These are phyloP conservation scores for Cenococcum geophilum DNA, from an alignment of 495 filamentous ascomycete species.

Conservation along the genomic window DNA sequence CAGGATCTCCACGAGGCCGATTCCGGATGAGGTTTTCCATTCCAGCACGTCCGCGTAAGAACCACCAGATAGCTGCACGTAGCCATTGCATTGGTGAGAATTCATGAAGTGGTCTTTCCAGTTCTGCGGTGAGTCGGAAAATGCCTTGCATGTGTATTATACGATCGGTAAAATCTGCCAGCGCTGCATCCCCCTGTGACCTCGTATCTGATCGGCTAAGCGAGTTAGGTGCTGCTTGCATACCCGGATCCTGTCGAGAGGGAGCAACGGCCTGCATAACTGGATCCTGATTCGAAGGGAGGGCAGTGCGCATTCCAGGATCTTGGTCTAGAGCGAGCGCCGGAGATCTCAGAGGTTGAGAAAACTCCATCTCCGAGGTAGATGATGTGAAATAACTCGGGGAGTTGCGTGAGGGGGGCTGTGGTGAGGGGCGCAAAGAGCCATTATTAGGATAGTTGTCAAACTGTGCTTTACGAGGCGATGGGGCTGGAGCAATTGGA, in stretches of 20 bases:
- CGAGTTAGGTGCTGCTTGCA: background rate
- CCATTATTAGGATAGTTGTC: background rate
- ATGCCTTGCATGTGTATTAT: conserved; percentile 60
- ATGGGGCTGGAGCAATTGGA: background rate
- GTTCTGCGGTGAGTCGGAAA: conserved; percentile 65
- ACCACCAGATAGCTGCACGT: conserved; percentile 78
- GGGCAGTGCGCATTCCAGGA: background rate
- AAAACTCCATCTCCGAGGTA: background rate
- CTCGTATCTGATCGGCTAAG: conserved; percentile 25
- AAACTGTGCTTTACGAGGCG: background rate
- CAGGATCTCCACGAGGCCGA: conserved; percentile 41
- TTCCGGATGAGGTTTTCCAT: conserved; percentile 65
- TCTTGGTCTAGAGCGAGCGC: background rate
- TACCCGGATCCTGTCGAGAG: background rate
- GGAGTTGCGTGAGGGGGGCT: background rate
- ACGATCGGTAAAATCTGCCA: conserved; percentile 60
- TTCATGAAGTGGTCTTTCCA: conserved; percentile 54
- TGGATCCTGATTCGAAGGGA: conserved; percentile 5
- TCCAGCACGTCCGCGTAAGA: conserved; percentile 64
- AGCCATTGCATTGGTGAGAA: conserved; percentile 60
- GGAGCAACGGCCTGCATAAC: conserved; percentile 4
- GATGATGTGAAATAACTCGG: background rate
- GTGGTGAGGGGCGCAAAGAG: background rate
- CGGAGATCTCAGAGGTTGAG: background rate
- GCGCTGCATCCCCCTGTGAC: conserved; percentile 54